Percentiles rank a stretch among this genome's conserved stretches.
These are phyloP conservation scores for Loxodes magnus DNA, from an alignment of 73 alveolate genomes.

Conservation along the genomic window DNA sequence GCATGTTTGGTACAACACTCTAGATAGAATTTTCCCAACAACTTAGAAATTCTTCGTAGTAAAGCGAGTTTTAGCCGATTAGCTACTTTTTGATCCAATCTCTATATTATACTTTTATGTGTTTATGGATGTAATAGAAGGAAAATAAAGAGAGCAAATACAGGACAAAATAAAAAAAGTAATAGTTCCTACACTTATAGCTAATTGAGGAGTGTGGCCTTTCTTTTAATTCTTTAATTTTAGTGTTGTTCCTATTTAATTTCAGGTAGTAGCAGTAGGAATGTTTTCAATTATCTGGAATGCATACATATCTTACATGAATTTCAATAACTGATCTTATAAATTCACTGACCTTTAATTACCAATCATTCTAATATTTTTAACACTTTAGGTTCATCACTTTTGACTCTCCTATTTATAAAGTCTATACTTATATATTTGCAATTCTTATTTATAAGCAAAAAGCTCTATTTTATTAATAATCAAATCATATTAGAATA, in stretches of 20 bases:
- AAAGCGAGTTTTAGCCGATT: slow-evolving; percentile 16
- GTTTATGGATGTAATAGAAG: slow-evolving; percentile 17
- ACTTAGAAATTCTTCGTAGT: too few relatives aligned
- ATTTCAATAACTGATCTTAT: background rate
- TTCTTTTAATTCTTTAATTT: slow-evolving; percentile 24
- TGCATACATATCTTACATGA: slow-evolving; percentile 37
- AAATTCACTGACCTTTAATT: background rate
- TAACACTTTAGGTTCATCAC: too few relatives aligned
- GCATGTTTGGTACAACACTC: too few relatives aligned
- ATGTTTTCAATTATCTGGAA: slow-evolving; percentile 33
- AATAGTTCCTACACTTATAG: slow-evolving; percentile 22
- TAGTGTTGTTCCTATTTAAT: slow-evolving; percentile 18
- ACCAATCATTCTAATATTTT: too few relatives aligned
- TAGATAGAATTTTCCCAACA: too few relatives aligned
- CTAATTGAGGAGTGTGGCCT: slow-evolving; percentile 42
- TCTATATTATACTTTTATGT: slow-evolving; percentile 13
- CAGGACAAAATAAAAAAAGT: slow-evolving; percentile 12
- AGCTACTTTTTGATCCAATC: slow-evolving; percentile 17
- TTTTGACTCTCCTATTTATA: too few relatives aligned
- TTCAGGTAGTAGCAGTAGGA: slow-evolving; percentile 22
- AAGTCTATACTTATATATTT: too few relatives aligned
- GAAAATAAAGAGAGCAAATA: slow-evolving; percentile 10
- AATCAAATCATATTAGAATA: too few relatives aligned
- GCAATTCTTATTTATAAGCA: too few relatives aligned
- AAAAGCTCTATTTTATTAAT: too few relatives aligned